A percentile compares a stretch with the other conserved stretches of the same genome.
phyloP scores from a whole-genome alignment of 23 red algal species.

The Cyanidioschyzon merolae region DNA sequence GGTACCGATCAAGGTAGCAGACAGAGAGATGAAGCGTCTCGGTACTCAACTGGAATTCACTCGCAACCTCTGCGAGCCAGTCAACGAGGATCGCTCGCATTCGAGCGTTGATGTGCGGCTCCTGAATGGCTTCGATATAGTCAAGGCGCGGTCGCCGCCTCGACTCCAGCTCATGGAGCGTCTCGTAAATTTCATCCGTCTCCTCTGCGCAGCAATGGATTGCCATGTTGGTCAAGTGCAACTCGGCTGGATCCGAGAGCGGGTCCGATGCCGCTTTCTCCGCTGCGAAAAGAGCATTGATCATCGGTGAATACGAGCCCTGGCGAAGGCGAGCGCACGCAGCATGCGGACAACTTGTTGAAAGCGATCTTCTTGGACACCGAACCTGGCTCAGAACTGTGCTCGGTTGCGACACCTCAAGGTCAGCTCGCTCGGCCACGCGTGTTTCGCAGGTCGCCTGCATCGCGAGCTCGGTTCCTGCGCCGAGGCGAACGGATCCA shows the following conservation, averaged over 20 bases:
- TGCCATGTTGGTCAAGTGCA: conserved; percentile 1
- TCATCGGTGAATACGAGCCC: background rate
- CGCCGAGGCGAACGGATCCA: background rate
- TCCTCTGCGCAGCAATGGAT: conserved; percentile 6
- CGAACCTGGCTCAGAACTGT: background rate
- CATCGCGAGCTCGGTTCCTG: background rate
- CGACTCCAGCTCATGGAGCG: background rate
- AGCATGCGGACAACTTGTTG: background rate
- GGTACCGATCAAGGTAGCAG: conserved; percentile 84
- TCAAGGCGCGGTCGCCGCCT: background rate
- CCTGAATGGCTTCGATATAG: background rate
- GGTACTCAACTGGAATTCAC: conserved; percentile 53
- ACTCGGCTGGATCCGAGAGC: background rate
- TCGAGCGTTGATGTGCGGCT: conserved; percentile 49
- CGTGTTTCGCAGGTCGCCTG: background rate
- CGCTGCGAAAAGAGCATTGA: background rate
- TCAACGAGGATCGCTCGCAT: conserved; percentile 96
- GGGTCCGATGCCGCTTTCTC: background rate
- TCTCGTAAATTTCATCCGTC: background rate
- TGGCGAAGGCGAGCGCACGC: background rate
- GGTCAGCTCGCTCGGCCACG: background rate
- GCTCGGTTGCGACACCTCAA: background rate
- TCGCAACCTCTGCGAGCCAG: conserved; percentile 87
- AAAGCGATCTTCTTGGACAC: background rate
- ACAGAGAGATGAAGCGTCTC: conserved; percentile 82